A percentile compares a stretch with the other conserved stretches of the same genome.
Evolutionary conservation across 1,284 basidiomycete genomes (phyloP).

Genomic region (Earliella scabrosa): DNA sequence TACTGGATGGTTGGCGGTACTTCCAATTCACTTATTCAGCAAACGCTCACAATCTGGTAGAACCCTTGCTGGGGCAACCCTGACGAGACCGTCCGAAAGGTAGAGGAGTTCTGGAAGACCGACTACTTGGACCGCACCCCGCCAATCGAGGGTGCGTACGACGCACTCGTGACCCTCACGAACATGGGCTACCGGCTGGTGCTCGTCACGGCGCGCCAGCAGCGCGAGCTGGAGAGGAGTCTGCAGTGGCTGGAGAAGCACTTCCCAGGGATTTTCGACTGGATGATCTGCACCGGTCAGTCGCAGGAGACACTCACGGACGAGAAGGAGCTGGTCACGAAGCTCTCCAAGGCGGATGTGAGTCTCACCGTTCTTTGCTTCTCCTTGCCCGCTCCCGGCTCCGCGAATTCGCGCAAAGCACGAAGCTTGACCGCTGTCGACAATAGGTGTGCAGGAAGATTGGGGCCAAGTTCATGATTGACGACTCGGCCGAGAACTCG

Average conservation of each 20-base stretch:
- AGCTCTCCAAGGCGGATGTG: constrained; percentile 73
- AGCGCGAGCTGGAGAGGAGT: constrained; percentile 60
- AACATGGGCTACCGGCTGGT: constrained; percentile 69
- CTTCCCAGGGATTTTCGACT: constrained; percentile 72
- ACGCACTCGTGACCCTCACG: constrained; percentile 59
- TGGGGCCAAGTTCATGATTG: constrained; percentile 68
- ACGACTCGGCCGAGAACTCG: constrained; percentile 83
- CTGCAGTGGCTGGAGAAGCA: constrained; percentile 71
- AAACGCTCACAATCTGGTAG: constrained; percentile 15
- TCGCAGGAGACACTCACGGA: constrained; percentile 59
- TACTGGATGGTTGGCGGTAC: constrained; percentile 64
- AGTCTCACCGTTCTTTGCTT: constrained; percentile 9
- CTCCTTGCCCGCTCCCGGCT: no score
- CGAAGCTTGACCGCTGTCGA: no score
- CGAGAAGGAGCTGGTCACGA: constrained; percentile 56
- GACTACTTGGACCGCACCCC: constrained; percentile 54
- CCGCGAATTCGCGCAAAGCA: background rate
- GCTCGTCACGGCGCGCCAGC: constrained; percentile 76
- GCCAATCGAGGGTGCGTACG: constrained; percentile 69
- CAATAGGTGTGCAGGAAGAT: constrained; percentile 65
- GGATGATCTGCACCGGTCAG: constrained; percentile 77
- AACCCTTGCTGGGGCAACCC: constrained; percentile 67
- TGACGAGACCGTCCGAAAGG: constrained; percentile 61
- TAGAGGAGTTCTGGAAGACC: constrained; percentile 61
- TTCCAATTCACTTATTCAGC: background rate